These are phyloP conservation scores for Pseudocohnilembus persalinus DNA, from an alignment of 169 alveolate genomes.

Conservation along the genomic window DNA sequence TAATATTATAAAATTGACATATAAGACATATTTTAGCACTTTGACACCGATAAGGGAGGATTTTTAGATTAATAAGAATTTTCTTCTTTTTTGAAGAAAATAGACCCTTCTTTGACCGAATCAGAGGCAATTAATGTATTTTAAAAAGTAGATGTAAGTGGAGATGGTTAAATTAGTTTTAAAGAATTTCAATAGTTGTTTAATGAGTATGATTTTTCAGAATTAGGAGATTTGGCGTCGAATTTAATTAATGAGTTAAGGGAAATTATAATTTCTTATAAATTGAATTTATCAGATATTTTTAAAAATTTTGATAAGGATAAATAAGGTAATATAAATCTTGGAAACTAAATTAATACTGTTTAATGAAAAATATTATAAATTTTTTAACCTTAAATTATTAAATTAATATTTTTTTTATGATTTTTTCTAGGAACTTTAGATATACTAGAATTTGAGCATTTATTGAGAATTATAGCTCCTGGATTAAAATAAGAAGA, in stretches of 20 bases:
- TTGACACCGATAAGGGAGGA: neutral
- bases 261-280: neutral
- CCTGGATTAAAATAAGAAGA: neutral
- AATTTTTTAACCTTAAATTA: too few species aligned
- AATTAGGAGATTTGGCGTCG: neutral
- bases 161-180: neutral
- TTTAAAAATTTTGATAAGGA: neutral
- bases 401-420: neutral
- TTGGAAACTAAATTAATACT: too few species aligned
- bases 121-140: neutral
- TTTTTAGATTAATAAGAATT: neutral
- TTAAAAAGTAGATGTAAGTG: neutral
- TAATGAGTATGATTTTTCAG: slow-evolving; percentile 1
- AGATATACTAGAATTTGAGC: neutral
- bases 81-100: neutral
- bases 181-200: neutral
- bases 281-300: neutral
- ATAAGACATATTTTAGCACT: neutral
- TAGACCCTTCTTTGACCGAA: neutral
- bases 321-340: neutral
- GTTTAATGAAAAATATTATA: neutral
- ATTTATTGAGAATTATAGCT: neutral
- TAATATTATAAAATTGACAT: neutral
- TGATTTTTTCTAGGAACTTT: neutral
- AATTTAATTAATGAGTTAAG: neutral